Base-by-base conservation (phyloP, 805 yeast genomes). In the Yamadazyma olivae region DNA sequence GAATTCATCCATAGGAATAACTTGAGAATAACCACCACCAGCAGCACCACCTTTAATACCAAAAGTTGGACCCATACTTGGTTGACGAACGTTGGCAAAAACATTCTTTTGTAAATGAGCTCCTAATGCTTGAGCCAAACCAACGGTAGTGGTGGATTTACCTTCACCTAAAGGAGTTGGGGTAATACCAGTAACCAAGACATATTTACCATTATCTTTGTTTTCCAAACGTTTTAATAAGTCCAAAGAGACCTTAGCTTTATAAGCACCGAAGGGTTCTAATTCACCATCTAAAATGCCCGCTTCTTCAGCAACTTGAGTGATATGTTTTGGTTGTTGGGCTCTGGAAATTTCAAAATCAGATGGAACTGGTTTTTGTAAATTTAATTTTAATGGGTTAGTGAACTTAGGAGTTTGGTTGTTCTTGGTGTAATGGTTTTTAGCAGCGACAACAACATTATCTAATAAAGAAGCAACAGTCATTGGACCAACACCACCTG, bases 401-500 rank as follows among this genome's bases (percentile, higher is more conserved):
- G 38, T 67, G 51, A 60, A 62, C 41, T 63, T 58, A 26, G 72
- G 72, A 33, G 74, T 67, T 35, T 53, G 57, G 49, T 60, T 65
- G 52, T 53, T 75, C 37, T 53, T 56, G 22, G 48, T 41, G 49
- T 61, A 65, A 51, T 44, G 45, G 23, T 41, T 41, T 30, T 41
- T 71, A 26, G 93, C 90, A 34, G 90, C 83, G 37, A 69, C 61
- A 25, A 79, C 65, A 19, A 84, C 89, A 56, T 85, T 85, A 46
- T 78, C 79, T 57, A 83, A 75, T 38, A 85, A 67, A 78, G 81
- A 81, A 18, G 93, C 93, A 30, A 85, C 91, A 10, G 95, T 85
- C 95, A 85, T 85, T 54, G 95, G 95, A 35, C 95, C 95, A 45
- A 85, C 95, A 47, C 95, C 95, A 57, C 95, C 95, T 35, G 95